A percentile compares a stretch with the other conserved stretches of the same genome.
Conservation (phyloP, 768 basidiomycete species). For the Lactarius hengduanensis region DNA sequence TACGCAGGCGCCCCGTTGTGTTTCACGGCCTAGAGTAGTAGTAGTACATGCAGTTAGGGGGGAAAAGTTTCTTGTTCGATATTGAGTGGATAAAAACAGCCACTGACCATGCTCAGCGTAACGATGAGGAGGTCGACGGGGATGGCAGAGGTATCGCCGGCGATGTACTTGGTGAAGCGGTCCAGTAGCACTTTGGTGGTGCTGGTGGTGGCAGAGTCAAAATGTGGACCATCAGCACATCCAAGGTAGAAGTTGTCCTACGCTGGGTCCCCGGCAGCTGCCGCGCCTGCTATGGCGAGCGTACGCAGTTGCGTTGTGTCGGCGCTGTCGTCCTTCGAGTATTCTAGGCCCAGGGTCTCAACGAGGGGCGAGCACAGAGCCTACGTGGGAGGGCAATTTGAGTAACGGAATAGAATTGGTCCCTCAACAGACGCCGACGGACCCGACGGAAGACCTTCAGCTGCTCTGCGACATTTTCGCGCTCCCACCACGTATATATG, state of each 20-base stretch:
- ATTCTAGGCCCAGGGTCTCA: slow-evolving; percentile 75
- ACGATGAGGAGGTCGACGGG: slow-evolving; percentile 72
- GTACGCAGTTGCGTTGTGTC: slow-evolving; percentile 75
- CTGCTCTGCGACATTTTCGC: slow-evolving; percentile 50
- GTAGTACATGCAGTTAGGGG: slow-evolving; percentile 1
- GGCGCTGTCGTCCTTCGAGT: slow-evolving; percentile 58
- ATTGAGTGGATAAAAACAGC: slow-evolving; percentile 26
- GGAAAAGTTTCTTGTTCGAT: background rate
- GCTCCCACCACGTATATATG: slow-evolving; percentile 80
- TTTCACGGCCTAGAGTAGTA: slow-evolving; percentile 55
- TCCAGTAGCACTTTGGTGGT: slow-evolving; percentile 69
- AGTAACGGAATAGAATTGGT: background rate
- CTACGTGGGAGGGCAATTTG: slow-evolving; percentile 37
- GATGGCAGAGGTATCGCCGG: slow-evolving; percentile 72
- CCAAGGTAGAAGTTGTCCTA: slow-evolving; percentile 28
- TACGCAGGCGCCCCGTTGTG: slow-evolving; percentile 76
- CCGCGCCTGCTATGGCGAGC: slow-evolving; percentile 60
- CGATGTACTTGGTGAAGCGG: slow-evolving; percentile 69
- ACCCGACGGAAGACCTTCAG: slow-evolving; percentile 64
- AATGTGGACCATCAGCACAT: slow-evolving; percentile 16
- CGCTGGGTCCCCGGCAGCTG: slow-evolving; percentile 45
- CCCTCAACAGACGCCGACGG: slow-evolving; percentile 28
- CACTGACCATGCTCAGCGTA: slow-evolving; percentile 49
- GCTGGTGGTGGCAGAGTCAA: slow-evolving; percentile 41
- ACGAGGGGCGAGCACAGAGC: slow-evolving; percentile 72